These are phyloP conservation scores for Erodium chrysanthum DNA, from an alignment of 441 rosid genomes.

Conservation along the genomic window DNA sequence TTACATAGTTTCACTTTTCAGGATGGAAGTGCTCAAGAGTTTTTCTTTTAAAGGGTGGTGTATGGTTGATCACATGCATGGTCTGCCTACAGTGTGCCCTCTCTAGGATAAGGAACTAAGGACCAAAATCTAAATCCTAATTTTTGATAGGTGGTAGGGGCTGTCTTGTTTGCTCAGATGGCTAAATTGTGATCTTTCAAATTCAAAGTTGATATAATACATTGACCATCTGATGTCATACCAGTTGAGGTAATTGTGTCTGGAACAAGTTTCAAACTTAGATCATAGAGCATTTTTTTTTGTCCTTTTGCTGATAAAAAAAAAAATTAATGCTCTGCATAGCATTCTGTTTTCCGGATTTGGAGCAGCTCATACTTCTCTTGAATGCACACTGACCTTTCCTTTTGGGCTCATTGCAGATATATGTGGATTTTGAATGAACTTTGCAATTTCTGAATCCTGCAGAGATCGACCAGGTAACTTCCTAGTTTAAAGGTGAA, in stretches of 20 bases:
- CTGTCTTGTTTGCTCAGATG: background rate
- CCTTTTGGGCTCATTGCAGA: conserved; percentile 30
- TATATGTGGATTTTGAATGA: conserved; percentile 48
- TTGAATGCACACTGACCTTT: background rate
- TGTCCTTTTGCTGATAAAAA: too few species aligned
- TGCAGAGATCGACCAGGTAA: background rate
- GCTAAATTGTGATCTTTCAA: background rate
- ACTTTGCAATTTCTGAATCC: background rate
- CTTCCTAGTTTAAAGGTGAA: background rate
- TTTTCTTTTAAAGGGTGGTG: too few species aligned
- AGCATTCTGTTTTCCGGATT: background rate
- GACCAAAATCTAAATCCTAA: background rate
- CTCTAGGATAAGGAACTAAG: background rate
- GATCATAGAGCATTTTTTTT: background rate
- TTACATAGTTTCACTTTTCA: background rate
- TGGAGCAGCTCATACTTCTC: background rate
- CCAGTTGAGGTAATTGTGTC: background rate
- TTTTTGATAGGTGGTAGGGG: background rate
- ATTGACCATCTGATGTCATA: background rate
- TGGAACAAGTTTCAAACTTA: background rate
- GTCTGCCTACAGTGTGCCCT: too few species aligned
- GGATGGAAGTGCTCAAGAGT: background rate
- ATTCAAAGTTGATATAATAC: background rate
- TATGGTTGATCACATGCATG: background rate
- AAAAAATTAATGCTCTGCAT: too few species aligned